Conservation (phyloP, 2,329 filamentous ascomycete species). For the Trichoderma arundinaceum region DNA sequence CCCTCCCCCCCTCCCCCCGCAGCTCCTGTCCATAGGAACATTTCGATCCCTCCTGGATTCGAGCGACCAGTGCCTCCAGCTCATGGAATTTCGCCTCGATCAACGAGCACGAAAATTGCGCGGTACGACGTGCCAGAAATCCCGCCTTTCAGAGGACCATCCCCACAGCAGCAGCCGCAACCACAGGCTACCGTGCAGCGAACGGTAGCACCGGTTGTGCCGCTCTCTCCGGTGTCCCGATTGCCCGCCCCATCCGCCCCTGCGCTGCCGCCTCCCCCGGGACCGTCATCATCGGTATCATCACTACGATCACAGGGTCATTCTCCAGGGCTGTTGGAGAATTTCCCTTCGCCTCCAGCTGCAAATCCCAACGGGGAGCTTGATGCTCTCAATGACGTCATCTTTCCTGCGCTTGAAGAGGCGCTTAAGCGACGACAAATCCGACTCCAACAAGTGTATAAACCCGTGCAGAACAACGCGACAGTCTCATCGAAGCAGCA, state of each 20-base stretch:
- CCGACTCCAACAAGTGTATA: constrained; percentile 60
- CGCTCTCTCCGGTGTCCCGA: constrained; percentile 13
- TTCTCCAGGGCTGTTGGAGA: constrained; percentile 43
- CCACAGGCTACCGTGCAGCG: constrained; percentile 35
- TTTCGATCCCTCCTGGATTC: constrained; percentile 35
- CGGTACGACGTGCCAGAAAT: constrained; percentile 60
- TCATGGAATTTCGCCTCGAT: constrained; percentile 43
- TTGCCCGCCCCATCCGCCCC: constrained; percentile 8
- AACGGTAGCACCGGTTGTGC: constrained; percentile 30
- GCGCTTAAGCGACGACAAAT: constrained; percentile 81
- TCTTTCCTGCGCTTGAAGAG: constrained; percentile 90
- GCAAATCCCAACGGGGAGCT: constrained; percentile 70
- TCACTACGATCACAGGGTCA: constrained; percentile 40
- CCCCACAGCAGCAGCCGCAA: constrained; percentile 40
- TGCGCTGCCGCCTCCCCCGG: background rate
- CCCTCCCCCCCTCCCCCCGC: constrained; percentile 19
- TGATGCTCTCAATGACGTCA: constrained; percentile 87
- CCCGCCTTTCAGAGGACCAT: constrained; percentile 57
- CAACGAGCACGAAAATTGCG: constrained; percentile 47
- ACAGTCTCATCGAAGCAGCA: constrained; percentile 66
- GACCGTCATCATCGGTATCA: background rate
- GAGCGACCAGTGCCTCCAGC: constrained; percentile 44
- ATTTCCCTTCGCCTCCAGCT: constrained; percentile 62
- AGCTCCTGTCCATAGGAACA: constrained; percentile 26
- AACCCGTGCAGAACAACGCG: constrained; percentile 46